These are phyloP conservation scores for Pisolithus microcarpus DNA, from an alignment of 768 basidiomycete genomes.

Conservation along the genomic window DNA sequence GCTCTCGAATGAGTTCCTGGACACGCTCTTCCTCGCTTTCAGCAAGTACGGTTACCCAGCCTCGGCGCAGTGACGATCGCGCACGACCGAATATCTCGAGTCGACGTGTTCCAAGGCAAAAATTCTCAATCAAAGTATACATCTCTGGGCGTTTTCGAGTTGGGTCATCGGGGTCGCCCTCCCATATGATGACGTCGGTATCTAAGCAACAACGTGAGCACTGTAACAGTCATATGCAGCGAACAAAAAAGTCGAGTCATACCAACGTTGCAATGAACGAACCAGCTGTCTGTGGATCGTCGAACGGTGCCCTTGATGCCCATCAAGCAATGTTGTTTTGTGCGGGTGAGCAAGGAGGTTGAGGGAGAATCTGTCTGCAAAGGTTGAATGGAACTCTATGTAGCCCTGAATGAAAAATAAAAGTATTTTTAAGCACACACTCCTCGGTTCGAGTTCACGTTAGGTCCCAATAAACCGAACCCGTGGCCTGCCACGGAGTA, in stretches of 20 bases:
- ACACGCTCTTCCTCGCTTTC: slow-evolving; percentile 55
- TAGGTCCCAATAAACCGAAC: no score
- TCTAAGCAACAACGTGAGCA: slow-evolving; percentile 38
- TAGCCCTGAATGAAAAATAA: no score
- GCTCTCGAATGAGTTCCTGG: slow-evolving; percentile 28
- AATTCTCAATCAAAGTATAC: no score
- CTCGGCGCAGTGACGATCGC: slow-evolving; percentile 63
- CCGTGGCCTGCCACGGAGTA: no score
- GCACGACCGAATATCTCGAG: slow-evolving; percentile 82
- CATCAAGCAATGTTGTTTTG: slow-evolving; percentile 95
- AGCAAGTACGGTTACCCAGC: slow-evolving; percentile 85
- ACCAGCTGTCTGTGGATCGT: slow-evolving; percentile 91
- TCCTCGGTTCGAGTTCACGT: slow-evolving; percentile 60
- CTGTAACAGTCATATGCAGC: not conserved
- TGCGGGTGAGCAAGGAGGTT: slow-evolving; percentile 71
- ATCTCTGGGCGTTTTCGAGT: no score
- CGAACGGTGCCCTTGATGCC: slow-evolving; percentile 96
- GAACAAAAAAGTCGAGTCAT: slow-evolving; percentile 21
- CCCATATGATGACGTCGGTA: slow-evolving; percentile 94
- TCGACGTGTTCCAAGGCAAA: no score
- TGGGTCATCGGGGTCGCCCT: no score
- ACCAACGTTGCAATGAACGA: slow-evolving; percentile 98
- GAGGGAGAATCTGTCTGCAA: slow-evolving; percentile 76
- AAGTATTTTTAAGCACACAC: slow-evolving; percentile 34
- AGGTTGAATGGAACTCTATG: slow-evolving; percentile 1